Conservation (phyloP, 768 basidiomycete species). For the Tremella yokohamensis region DNA sequence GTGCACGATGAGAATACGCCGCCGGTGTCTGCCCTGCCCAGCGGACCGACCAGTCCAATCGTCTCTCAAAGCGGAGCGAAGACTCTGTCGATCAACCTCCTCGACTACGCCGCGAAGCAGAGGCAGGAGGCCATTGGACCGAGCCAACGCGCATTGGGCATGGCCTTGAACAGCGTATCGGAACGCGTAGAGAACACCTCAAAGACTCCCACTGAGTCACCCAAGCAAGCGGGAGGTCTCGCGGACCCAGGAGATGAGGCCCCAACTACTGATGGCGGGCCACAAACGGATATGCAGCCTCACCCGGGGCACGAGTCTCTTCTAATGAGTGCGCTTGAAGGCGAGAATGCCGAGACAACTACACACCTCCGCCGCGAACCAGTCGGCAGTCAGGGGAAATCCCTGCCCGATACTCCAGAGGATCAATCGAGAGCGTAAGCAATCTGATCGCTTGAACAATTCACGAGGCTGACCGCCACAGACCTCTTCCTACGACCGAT, state of each 20-base stretch:
- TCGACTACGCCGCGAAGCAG: conserved; percentile 28
- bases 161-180: neutral
- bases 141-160: neutral
- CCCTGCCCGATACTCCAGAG: conserved; percentile 1
- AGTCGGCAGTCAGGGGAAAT: neutral
- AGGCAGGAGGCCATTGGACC: neutral
- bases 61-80: conserved; percentile 15
- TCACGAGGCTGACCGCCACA: neutral
- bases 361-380: too few relatives aligned
- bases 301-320: too few relatives aligned
- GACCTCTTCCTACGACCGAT: neutral
- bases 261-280: too few relatives aligned
- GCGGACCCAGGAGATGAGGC: too few relatives aligned
- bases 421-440: neutral
- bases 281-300: too few relatives aligned
- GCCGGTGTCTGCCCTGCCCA: neutral
- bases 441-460: neutral
- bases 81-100: conserved; percentile 39
- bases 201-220: too few relatives aligned
- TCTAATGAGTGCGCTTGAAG: too few relatives aligned
- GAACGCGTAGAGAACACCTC: too few relatives aligned
- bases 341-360: too few relatives aligned
- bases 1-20: conserved; percentile 15
- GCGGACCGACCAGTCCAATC: neutral
- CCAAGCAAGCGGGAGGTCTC: too few relatives aligned